Evolutionary conservation across 2,329 filamentous ascomycete species (phyloP), one percentile per base, ranked within the genome.

Genomic region (Beauveria brongniartii): DNA sequence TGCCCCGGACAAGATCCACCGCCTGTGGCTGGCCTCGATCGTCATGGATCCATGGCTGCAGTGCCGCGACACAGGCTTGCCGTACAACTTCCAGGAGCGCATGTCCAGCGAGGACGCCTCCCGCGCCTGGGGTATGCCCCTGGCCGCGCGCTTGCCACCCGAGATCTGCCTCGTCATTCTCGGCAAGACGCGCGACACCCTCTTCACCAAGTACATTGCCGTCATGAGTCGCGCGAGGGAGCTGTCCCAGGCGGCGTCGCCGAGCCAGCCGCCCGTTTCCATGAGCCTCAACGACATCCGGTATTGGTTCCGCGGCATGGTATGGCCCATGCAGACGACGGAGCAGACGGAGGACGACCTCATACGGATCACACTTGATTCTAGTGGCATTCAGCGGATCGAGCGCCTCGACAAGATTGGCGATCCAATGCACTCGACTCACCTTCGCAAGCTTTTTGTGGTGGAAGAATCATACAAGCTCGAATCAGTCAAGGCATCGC

Each of bases 41-140:
- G 50, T 54, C 48, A 60, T 60, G 48, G 44, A 46, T 8, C 57
- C 57, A 5, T 60, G 57, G 57, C 50, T 37, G 14, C 57, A 47
- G 20, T 60, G 57, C 12, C 14, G 34, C 2, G 40, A 48, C n/a
- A 44, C 50, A 1, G 37, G 10, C 9, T 50, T 60, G 41, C 57
- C 48, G 5, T 60, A 51, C 50, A 54, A 54, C 30, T 54, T 53
- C 5, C 18, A 48, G 10, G 50, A 53, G 40, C 57, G 48, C 50
- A 60, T 46, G 48, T 53, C 55, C 10, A 44, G 37, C 24, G 20
- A 43, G 6, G 55, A 59, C 5, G 55, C 55, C 16, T 47, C 47
- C 5, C 55, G 55, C 3, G 55, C 47, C 5, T 59, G 55, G 55
- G 22, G 26, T 2, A 37, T 59, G 3, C 55, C 55, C 5, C 5